A percentile compares a stretch with the other conserved stretches of the same genome.
Evolutionary conservation across 2,329 filamentous ascomycete species (phyloP).

Genomic region (Aureobasidium mangrovei): DNA sequence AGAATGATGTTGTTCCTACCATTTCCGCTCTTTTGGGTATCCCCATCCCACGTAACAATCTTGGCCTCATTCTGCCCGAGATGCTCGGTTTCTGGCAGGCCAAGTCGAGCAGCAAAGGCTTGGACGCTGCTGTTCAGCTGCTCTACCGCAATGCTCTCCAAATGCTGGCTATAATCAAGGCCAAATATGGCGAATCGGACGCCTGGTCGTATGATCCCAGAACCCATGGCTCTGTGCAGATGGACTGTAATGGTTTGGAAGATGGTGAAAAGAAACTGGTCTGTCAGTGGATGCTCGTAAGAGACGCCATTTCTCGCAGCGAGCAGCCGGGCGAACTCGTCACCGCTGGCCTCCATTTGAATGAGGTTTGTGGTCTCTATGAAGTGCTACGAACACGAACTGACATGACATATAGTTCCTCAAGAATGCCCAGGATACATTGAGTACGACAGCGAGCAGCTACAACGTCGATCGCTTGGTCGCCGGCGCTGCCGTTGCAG

Average conservation of each 20-base stretch:
- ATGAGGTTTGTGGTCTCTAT: slow-evolving; percentile 13
- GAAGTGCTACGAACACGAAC: not conserved
- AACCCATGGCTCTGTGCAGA: not conserved
- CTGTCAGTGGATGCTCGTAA: slow-evolving; percentile 54
- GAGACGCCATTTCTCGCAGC: not conserved
- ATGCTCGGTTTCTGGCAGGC: slow-evolving; percentile 66
- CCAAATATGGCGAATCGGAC: slow-evolving; percentile 51
- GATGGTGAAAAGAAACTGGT: slow-evolving; percentile 38
- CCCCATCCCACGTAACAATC: slow-evolving; percentile 78
- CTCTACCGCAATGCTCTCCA: slow-evolving; percentile 72
- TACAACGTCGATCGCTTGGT: slow-evolving; percentile 64
- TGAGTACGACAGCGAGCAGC: slow-evolving; percentile 87
- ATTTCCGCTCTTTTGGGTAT: slow-evolving; percentile 79
- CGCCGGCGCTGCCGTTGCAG: slow-evolving; percentile 35
- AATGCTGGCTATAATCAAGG: slow-evolving; percentile 66
- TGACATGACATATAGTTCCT: slow-evolving; percentile 46
- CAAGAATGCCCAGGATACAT: slow-evolving; percentile 61
- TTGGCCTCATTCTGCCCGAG: slow-evolving; percentile 75
- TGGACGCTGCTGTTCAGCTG: slow-evolving; percentile 49
- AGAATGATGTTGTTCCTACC: slow-evolving; percentile 88
- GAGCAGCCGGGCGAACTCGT: not conserved
- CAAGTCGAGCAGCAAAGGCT: slow-evolving; percentile 9
- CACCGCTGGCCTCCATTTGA: not conserved
- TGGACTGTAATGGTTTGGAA: slow-evolving; percentile 18
- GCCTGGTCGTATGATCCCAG: slow-evolving; percentile 2